A percentile compares a stretch with the other conserved stretches of the same genome.
These are phyloP conservation scores for Elsinoe fawcettii DNA, from an alignment of 2,329 filamentous ascomycete species.

Conservation along the genomic window DNA sequence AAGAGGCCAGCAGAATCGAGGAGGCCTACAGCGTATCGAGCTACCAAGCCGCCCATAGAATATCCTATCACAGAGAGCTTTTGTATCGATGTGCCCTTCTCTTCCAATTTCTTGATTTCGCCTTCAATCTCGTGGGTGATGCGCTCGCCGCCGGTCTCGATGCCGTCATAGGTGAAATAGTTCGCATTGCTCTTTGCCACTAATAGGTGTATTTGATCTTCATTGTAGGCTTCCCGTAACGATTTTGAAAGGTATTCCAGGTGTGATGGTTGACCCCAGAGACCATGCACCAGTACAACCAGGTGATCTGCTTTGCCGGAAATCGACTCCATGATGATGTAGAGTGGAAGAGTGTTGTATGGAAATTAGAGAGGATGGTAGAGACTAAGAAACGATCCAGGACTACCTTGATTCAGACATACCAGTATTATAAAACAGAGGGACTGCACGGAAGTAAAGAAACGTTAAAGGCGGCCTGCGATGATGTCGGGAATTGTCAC, in stretches of 20 bases:
- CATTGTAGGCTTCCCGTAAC: constrained; percentile 53
- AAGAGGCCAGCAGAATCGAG: constrained; percentile 74
- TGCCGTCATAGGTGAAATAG: constrained; percentile 60
- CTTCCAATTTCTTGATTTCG: constrained; percentile 45
- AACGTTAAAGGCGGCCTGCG: background rate
- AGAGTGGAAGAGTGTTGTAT: background rate
- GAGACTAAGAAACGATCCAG: background rate
- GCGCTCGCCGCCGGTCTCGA: constrained; percentile 62
- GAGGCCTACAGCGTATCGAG: constrained; percentile 78
- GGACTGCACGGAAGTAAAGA: background rate
- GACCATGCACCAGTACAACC: constrained; percentile 67
- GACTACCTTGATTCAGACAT: background rate
- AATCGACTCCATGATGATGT: constrained; percentile 6
- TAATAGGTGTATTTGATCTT: constrained; percentile 61
- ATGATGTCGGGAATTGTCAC: constrained; percentile 13
- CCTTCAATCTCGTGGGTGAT: constrained; percentile 57
- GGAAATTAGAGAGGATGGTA: background rate
- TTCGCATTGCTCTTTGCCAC: constrained; percentile 66
- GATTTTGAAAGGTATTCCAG: constrained; percentile 60
- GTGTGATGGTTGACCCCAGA: constrained; percentile 75
- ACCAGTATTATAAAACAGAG: background rate
- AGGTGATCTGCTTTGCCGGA: constrained; percentile 54
- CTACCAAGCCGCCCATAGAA: constrained; percentile 78
- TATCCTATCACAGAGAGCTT: constrained; percentile 87
- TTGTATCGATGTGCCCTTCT: constrained; percentile 60